Base-by-base conservation (phyloP, 176 grass and related monocot genomes). In the Carex scoparia region DNA sequence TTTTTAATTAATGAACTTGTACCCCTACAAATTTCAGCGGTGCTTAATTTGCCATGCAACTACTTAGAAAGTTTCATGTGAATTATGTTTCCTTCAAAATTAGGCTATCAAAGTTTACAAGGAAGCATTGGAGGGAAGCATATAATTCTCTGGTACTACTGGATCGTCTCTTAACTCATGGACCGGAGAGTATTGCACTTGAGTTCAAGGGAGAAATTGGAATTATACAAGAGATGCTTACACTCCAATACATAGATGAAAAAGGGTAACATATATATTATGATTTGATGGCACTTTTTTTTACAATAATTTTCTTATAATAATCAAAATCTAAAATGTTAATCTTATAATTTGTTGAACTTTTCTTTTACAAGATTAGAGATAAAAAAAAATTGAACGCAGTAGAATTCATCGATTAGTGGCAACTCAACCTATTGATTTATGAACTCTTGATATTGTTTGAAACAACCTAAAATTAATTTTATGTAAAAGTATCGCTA, bases 91-190 rank as follows among this genome's bases (percentile, higher is more conserved):
- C 65, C 65, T 69, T 69, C 65, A 68, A 37, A 35, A 60, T 76
- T 75, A 94, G 93, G 72, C 84, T 99, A 42, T 72, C 87, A 2
- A 76, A 84, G 55, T 95, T 94, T 84, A 88, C 92, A 65, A 46
- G 85, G 84, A 81, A 86, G 87, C 88, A 95, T 69, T 99, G 96
- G 93, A 88, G 96, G 4, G 89, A 91, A 88, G 42, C 88, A 27
- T 99, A 99, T 87, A 94, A 94, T 87, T 91, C 96, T 73, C 71
- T 99, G 3, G 85, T 95, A 18, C 91, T 99, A 9, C 81, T 99
- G 28, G 96, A 99, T 10, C 89, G 94, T 84, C 93, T 99, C 44
- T 80, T 99, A 58, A 93, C 86, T 79, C 96, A 92, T 68, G 96
- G 93, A 0, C 96, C 96, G 0, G 88, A 84, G n/a, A 99, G 93